Percentiles rank a stretch among this genome's conserved stretches.
Evolutionary conservation across 1,284 basidiomycete genomes (phyloP).

Genomic region (Xanthoconium separans): DNA sequence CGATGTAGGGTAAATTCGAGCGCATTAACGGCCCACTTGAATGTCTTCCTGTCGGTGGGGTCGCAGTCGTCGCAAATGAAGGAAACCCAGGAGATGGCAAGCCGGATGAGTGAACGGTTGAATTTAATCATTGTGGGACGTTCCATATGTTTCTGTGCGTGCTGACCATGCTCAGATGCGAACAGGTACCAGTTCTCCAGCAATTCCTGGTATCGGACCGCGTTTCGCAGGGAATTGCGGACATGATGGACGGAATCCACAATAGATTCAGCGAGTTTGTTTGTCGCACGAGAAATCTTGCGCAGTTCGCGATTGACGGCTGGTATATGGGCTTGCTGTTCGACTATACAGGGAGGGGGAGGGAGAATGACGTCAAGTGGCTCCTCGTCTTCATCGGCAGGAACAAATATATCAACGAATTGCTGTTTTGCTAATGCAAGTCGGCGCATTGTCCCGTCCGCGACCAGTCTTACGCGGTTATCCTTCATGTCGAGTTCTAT

Average conservation of each 20-base stretch:
- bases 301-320: conserved; percentile 87
- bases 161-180: conserved; percentile 92
- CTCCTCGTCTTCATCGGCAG: conserved; percentile 61
- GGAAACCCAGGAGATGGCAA: conserved; percentile 95
- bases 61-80: conserved; percentile 99
- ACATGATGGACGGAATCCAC: conserved; percentile 89
- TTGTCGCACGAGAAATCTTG: conserved; percentile 88
- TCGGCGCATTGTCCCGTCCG: conserved; percentile 82
- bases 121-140: conserved; percentile 70
- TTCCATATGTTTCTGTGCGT: conserved; percentile 88
- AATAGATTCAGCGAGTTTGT: conserved; percentile 90
- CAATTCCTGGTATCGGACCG: conserved; percentile 78
- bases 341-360: conserved; percentile 65
- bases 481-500: conserved; percentile 82
- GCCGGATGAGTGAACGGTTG: conserved; percentile 78
- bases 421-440: conserved; percentile 78
- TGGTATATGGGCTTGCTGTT: conserved; percentile 92
- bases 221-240: conserved; percentile 61
- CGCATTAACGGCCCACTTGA: conserved; percentile 97
- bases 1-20: conserved; percentile 92
- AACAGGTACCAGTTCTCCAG: conserved; percentile 97
- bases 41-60: conserved; percentile 93
- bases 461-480: conserved; percentile 80
- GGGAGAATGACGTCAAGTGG: conserved; percentile 42
- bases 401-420: conserved; percentile 68